Evolutionary conservation across 2,329 filamentous ascomycete species (phyloP), one percentile per base, ranked within the genome.

Genomic region (Xylaria digitata): DNA sequence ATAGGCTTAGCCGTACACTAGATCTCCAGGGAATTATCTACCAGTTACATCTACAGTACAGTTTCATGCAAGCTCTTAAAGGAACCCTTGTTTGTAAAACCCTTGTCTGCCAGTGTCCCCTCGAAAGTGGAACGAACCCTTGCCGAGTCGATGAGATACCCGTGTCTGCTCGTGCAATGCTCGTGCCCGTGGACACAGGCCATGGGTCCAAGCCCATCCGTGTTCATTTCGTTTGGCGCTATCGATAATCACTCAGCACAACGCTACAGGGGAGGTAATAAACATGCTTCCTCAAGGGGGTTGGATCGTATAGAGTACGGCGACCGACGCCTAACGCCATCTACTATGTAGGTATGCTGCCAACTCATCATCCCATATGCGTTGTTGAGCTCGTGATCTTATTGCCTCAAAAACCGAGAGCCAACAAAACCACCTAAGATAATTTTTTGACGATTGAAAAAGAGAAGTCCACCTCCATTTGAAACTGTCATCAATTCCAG

Each of bases 281-380:
- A 71, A 72, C 68, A 71, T 57, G 7, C 60, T 64, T 60, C 66
- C 59, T 13, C 26, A 62, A 61, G 46, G 32, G 53, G 60, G 61
- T 32, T 26, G 56, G 50, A 57, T 9, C 30, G 49, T 65, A 67
- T 67, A 67, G 62, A 52, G 45, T 48, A 50, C 58, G 42, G 32
- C 54, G 59, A 54, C 30, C 37, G 43, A 49, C 52, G 46, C 54
- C 45, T 30, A 46, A 34, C 43, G 30, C 32, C 8, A 23, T 40
- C 23, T 32, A 61, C 23, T 23, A 57, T 8, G 21, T 52, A 46
- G 46, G 32, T 56, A 7, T 52, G 65, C 49, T 75, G 74, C 73
- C 74, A 75, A 70, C 74, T 75, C 74, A 75, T 71, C 72, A 70
- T 65, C 62, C 23, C 49, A 48, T n/a, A n/a, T 62, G 48, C 56